Evolutionary conservation across 208 protist species (phyloP).

Genomic region (Entamoeba invadens): DNA sequence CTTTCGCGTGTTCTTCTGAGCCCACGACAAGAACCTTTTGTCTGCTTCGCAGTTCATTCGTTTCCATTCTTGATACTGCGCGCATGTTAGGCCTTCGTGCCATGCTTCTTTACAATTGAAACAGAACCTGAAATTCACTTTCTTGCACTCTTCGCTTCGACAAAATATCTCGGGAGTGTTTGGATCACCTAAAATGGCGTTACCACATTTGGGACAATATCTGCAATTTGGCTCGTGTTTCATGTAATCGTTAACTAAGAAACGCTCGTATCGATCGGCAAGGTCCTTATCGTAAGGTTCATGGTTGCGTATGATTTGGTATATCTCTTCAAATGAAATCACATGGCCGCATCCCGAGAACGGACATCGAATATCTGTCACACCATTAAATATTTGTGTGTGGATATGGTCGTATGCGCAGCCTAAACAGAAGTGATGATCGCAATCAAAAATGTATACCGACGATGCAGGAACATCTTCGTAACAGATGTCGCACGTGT

Average conservation of each 20-base stretch:
- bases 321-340: background rate
- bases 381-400: background rate
- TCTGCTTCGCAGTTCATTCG: background rate
- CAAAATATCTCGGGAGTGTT: background rate
- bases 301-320: background rate
- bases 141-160: background rate
- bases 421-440: background rate
- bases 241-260: background rate
- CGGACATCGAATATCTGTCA: background rate
- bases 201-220: background rate
- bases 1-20: background rate
- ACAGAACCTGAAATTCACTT: background rate
- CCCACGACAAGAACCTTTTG: background rate
- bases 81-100: background rate
- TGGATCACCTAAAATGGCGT: background rate
- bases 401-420: background rate
- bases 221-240: background rate
- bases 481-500: background rate
- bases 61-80: background rate
- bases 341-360: background rate
- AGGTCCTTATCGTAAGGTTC: background rate
- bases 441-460: background rate
- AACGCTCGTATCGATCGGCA: background rate
- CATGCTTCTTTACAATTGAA: background rate
- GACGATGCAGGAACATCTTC: background rate